phyloP scores from a whole-genome alignment of 2,329 filamentous ascomycete genomes.

The Aureobasidium sp. region DNA sequence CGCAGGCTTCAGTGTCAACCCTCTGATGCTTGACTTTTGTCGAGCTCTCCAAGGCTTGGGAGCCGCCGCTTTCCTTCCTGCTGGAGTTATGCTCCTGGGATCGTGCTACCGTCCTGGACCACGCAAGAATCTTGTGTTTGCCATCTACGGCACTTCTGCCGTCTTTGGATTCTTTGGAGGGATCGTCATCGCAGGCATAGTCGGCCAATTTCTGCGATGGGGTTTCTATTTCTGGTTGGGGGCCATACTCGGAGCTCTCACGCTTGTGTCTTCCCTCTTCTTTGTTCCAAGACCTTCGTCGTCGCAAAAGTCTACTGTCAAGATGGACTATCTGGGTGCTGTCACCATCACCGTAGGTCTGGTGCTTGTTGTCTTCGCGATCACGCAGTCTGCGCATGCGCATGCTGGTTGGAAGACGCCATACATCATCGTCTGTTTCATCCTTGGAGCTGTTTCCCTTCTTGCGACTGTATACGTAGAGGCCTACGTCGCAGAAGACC shows the following conservation, averaged over 20 bases:
- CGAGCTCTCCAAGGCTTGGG: conserved; percentile 28
- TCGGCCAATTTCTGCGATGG: conserved; percentile 48
- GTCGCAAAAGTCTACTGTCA: background rate
- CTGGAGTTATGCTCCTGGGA: conserved; percentile 25
- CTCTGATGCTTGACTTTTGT: conserved; percentile 26
- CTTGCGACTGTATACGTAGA: conserved; percentile 20
- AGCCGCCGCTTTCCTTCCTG: conserved; percentile 26
- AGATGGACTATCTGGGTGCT: conserved; percentile 61
- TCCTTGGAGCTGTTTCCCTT: conserved; percentile 53
- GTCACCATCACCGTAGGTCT: conserved; percentile 54
- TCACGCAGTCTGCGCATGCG: conserved; percentile 65
- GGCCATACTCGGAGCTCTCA: conserved; percentile 41
- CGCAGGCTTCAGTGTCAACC: conserved; percentile 23
- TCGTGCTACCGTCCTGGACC: conserved; percentile 27
- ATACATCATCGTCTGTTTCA: conserved; percentile 59
- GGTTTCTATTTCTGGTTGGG: conserved; percentile 63
- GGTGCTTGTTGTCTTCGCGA: conserved; percentile 62
- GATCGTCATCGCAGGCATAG: conserved; percentile 56
- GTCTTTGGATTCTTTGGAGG: conserved; percentile 51
- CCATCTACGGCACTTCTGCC: conserved; percentile 42
- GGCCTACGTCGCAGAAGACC: conserved; percentile 29
- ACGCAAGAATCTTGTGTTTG: conserved; percentile 28
- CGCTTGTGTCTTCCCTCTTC: conserved; percentile 24
- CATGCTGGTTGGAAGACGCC: conserved; percentile 60
- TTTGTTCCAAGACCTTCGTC: background rate